phyloP scores from a whole-genome alignment of 805 yeast genomes.

The Cyberlindnera veronae region DNA sequence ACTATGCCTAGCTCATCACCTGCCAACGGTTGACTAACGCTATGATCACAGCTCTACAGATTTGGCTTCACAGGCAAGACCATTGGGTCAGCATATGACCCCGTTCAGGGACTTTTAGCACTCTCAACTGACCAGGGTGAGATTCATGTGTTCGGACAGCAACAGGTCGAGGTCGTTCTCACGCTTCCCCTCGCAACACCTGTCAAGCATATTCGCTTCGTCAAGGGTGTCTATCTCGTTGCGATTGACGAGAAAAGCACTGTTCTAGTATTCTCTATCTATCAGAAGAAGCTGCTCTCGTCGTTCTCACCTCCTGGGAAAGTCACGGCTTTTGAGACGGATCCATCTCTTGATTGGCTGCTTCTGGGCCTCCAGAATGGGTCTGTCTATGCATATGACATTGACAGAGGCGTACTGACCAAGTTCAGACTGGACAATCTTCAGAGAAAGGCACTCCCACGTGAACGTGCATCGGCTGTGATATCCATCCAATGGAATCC shows the following conservation, averaged over 20 bases:
- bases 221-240: slow-evolving; percentile 78
- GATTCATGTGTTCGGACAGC: slow-evolving; percentile 80
- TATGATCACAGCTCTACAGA: slow-evolving; percentile 25
- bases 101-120: slow-evolving; percentile 83
- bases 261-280: slow-evolving; percentile 67
- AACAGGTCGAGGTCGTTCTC: slow-evolving; percentile 69
- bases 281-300: slow-evolving; percentile 56
- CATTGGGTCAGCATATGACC: slow-evolving; percentile 73
- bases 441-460: slow-evolving; percentile 58
- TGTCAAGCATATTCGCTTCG: slow-evolving; percentile 56
- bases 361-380: slow-evolving; percentile 81
- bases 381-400: slow-evolving; percentile 64
- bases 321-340: slow-evolving; percentile 68
- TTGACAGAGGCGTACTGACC: slow-evolving; percentile 70
- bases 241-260: slow-evolving; percentile 61
- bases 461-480: slow-evolving; percentile 61
- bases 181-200: slow-evolving; percentile 47
- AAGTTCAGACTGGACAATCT: slow-evolving; percentile 66
- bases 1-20: no score
- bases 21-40: background rate
- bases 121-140: slow-evolving; percentile 68
- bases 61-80: slow-evolving; percentile 68
- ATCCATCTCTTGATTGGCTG: slow-evolving; percentile 88
- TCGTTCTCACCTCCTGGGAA: slow-evolving; percentile 60
- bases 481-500: slow-evolving; percentile 77